These are phyloP conservation scores for Reticulascus tulasneorum DNA, from an alignment of 2,329 filamentous ascomycete genomes.

Conservation along the genomic window DNA sequence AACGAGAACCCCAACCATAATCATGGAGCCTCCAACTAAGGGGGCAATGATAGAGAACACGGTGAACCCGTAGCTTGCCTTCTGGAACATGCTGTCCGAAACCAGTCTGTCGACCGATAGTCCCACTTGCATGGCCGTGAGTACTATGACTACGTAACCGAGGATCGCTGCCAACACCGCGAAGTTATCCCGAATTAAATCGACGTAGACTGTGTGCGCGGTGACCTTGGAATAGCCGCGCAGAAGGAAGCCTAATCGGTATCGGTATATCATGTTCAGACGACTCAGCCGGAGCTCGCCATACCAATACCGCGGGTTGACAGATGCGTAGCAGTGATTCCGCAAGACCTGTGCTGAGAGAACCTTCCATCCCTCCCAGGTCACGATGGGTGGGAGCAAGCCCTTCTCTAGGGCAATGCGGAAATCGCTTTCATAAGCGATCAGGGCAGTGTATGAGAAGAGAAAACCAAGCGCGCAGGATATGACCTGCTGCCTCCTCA, in stretches of 20 bases:
- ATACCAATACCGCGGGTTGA: slow-evolving; percentile 33
- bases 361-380: slow-evolving; percentile 33
- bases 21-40: slow-evolving; percentile 20
- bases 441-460: slow-evolving; percentile 32
- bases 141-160: slow-evolving; percentile 37
- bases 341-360: slow-evolving; percentile 19
- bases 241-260: slow-evolving; percentile 8
- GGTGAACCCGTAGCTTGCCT: slow-evolving; percentile 42
- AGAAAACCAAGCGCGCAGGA: slow-evolving; percentile 31
- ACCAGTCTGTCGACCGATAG: slow-evolving; percentile 30
- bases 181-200: slow-evolving; percentile 11
- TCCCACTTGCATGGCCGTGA: slow-evolving; percentile 48
- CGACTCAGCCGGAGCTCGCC: slow-evolving; percentile 34
- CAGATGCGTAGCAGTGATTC: slow-evolving; percentile 21
- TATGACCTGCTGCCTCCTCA: slow-evolving; percentile 18
- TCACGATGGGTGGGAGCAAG: slow-evolving; percentile 27
- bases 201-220: slow-evolving; percentile 11
- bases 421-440: slow-evolving; percentile 35
- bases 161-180: slow-evolving; percentile 8
- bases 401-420: slow-evolving; percentile 27
- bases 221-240: slow-evolving; percentile 11
- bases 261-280: slow-evolving; percentile 38
- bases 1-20: slow-evolving; percentile 14
- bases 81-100: slow-evolving; percentile 34
- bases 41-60: slow-evolving; percentile 43